Percentiles rank a stretch among this genome's conserved stretches.
Evolutionary conservation across 108 stramenopile genomes (phyloP).

Genomic region (Cyclotella kingstonii): DNA sequence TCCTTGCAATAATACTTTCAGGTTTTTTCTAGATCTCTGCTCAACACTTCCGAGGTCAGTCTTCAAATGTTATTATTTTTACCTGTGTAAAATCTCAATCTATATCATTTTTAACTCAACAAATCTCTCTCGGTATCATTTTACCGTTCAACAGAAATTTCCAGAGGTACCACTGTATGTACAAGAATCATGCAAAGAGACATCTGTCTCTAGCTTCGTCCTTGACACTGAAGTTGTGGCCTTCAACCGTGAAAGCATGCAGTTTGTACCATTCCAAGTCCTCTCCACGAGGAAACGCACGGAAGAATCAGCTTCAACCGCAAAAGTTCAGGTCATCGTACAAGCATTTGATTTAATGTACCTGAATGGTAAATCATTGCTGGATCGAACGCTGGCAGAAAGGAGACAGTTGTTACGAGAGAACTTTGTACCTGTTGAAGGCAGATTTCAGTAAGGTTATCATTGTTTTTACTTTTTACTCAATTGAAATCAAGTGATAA

Average conservation of each 20-base stretch:
- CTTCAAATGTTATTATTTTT: too few relatives aligned
- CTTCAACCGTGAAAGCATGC: constrained; percentile 81
- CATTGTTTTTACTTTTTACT: constrained; percentile 13
- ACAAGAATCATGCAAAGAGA: constrained; percentile 60
- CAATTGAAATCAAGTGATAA: neutral
- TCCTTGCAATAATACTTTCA: too few relatives aligned
- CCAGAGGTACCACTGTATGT: constrained; percentile 94
- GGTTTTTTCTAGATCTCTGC: constrained; percentile 92
- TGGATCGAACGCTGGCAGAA: constrained; percentile 75
- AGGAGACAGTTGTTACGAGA: constrained; percentile 80
- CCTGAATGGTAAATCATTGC: constrained; percentile 91
- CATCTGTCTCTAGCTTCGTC: constrained; percentile 76
- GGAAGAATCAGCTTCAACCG: constrained; percentile 75
- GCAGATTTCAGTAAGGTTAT: constrained; percentile 91
- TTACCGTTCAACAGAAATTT: constrained; percentile 93
- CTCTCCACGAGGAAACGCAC: constrained; percentile 89
- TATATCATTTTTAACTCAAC: too few relatives aligned
- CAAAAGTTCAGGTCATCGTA: constrained; percentile 96
- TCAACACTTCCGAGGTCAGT: constrained; percentile 68
- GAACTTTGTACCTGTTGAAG: constrained; percentile 82
- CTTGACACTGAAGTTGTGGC: constrained; percentile 98
- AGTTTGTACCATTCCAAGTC: constrained; percentile 85
- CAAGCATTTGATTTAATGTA: constrained; percentile 99
- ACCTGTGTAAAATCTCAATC: too few relatives aligned
- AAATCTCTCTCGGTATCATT: too few relatives aligned